Conservation (phyloP, 176 grass and related monocot genomes). For the Rhipidocladum racemiflorum region DNA sequence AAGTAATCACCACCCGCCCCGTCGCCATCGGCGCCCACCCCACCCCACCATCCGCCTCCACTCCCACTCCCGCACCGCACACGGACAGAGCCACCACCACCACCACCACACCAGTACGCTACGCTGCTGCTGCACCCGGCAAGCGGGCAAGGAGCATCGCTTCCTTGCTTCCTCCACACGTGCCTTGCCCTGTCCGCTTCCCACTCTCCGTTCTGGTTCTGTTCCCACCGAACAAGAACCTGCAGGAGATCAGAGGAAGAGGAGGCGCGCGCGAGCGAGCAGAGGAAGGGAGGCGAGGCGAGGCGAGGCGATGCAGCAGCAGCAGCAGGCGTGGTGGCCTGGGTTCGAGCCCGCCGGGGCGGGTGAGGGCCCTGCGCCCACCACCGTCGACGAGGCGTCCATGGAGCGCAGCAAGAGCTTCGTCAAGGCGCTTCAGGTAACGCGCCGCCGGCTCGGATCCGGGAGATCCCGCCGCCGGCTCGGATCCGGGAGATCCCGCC, state of each 20-base stretch:
- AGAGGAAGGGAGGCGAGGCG: neutral
- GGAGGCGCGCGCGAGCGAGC: neutral
- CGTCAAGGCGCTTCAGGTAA: conserved; percentile 91
- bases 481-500: conserved; percentile 41
- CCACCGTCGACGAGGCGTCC: conserved; percentile 89
- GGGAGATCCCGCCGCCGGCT: conserved; percentile 29
- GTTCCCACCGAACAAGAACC: neutral
- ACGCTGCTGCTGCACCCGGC: neutral
- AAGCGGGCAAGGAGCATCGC: conserved; percentile 27
- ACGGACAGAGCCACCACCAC: neutral
- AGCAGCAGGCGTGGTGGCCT: conserved; percentile 42
- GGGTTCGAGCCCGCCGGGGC: conserved; percentile 14
- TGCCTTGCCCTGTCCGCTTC: conserved; percentile 23
- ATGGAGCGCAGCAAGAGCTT: conserved; percentile 99
- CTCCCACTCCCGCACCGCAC: neutral
- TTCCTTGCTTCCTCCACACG: conserved; percentile 52
- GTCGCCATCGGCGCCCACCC: conserved; percentile 36
- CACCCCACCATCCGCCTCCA: conserved; percentile 8
- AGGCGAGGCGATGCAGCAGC: conserved; percentile 6
- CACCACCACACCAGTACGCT: neutral
- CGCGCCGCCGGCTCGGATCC: conserved; percentile 10
- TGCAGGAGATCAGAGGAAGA: neutral
- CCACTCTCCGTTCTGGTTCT: neutral
- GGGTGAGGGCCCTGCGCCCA: neutral
- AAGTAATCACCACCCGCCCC: conserved; percentile 34